Evolutionary conservation across 805 yeast species (phyloP).

Genomic region (Nadsonia fulvescens): DNA sequence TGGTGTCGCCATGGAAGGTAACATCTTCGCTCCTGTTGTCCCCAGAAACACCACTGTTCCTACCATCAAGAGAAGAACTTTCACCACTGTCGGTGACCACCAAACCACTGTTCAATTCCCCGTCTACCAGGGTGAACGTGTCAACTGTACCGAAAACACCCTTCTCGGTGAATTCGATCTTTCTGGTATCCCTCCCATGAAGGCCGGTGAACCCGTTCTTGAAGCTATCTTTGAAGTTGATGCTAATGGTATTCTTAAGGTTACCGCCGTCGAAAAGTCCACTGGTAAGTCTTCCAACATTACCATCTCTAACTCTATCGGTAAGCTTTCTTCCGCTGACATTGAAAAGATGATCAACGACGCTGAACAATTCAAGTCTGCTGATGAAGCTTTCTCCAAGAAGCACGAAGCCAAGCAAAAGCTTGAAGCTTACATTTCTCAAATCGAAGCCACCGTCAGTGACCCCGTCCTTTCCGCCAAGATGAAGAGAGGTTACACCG

Average conservation of each 20-base stretch:
- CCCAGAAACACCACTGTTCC: slow-evolving; percentile 99
- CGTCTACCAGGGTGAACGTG: slow-evolving; percentile 99
- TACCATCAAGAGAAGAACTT: slow-evolving; percentile 95
- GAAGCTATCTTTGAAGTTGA: slow-evolving; percentile 98
- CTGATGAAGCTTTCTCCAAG: slow-evolving; percentile 98
- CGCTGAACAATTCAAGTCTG: slow-evolving; percentile 97
- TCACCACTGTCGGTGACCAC: slow-evolving; percentile 97
- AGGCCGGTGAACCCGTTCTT: slow-evolving; percentile 98
- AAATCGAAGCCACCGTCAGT: slow-evolving; percentile 88
- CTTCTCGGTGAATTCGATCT: slow-evolving; percentile 96
- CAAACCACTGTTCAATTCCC: slow-evolving; percentile 98
- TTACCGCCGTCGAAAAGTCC: slow-evolving; percentile 95
- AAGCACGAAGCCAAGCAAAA: slow-evolving; percentile 98
- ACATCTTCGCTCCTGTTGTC: slow-evolving; percentile 95
- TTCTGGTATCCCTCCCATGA: slow-evolving; percentile 94
- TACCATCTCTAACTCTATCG: slow-evolving; percentile 97
- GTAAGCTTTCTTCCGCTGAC: slow-evolving; percentile 91
- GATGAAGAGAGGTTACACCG: slow-evolving; percentile 93
- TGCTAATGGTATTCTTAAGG: slow-evolving; percentile 99
- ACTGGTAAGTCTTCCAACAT: slow-evolving; percentile 97
- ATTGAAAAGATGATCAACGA: slow-evolving; percentile 97
- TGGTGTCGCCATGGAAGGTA: slow-evolving; percentile 99
- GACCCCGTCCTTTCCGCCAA: slow-evolving; percentile 97
- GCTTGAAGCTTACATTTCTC: slow-evolving; percentile 94
- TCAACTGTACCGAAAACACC: slow-evolving; percentile 94